These are phyloP conservation scores for Chlorella variabilis DNA, from an alignment of 163 green algal species.

Conservation along the genomic window DNA sequence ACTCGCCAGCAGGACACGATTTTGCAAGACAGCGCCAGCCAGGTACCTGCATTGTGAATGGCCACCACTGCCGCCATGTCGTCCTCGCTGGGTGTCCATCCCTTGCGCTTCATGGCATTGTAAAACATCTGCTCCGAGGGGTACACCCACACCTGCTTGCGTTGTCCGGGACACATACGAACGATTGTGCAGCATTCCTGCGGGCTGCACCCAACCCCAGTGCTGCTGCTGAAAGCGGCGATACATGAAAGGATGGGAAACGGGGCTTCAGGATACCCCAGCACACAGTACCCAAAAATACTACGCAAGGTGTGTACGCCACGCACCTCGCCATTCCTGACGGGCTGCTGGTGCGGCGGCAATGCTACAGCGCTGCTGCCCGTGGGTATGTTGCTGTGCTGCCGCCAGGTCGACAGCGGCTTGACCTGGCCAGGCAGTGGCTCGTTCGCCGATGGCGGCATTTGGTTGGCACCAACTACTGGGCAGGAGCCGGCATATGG, in stretches of 20 bases:
- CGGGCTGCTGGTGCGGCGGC: conserved; percentile 20
- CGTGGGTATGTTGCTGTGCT: conserved; percentile 51
- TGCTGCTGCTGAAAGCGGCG: too few relatives aligned
- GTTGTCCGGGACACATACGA: too few relatives aligned
- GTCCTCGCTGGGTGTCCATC: conserved; percentile 80
- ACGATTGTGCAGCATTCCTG: too few relatives aligned
- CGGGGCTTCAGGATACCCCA: too few relatives aligned
- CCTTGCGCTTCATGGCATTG: conserved; percentile 93
- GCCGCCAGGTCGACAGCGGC: conserved; percentile 47
- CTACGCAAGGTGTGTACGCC: too few relatives aligned
- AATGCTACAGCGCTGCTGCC: neutral
- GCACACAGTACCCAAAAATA: too few relatives aligned
- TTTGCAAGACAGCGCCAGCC: too few relatives aligned
- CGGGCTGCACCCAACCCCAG: too few relatives aligned
- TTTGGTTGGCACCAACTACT: conserved; percentile 50
- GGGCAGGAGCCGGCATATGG: conserved; percentile 39
- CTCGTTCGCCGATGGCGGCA: conserved; percentile 44
- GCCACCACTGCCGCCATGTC: conserved; percentile 92
- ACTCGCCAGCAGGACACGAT: too few relatives aligned
- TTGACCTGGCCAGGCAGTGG: conserved; percentile 50
- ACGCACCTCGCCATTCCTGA: neutral
- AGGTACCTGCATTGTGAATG: conserved; percentile 86
- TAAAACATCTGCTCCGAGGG: conserved; percentile 94
- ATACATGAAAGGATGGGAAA: too few relatives aligned
- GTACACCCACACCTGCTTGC: conserved; percentile 61